phyloP scores from a whole-genome alignment of 1,139 yeast species.

The Pichia sp. region DNA sequence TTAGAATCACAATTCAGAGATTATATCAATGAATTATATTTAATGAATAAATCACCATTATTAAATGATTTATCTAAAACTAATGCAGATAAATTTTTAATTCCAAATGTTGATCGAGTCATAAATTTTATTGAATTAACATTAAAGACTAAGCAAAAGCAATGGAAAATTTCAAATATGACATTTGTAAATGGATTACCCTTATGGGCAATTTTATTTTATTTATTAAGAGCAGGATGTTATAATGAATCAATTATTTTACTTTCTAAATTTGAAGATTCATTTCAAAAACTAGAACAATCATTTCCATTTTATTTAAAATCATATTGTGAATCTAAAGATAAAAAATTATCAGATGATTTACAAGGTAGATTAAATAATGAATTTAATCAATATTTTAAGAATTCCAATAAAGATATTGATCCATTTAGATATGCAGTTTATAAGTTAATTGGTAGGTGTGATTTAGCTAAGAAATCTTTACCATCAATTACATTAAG shows the following conservation, averaged over 20 bases:
- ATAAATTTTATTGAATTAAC: slow-evolving; percentile 25
- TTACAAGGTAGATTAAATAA: slow-evolving; percentile 64
- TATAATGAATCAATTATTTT: slow-evolving; percentile 66
- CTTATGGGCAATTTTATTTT: slow-evolving; percentile 86
- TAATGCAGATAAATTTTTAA: slow-evolving; percentile 13
- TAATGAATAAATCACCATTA: slow-evolving; percentile 31
- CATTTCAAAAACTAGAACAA: slow-evolving; percentile 76
- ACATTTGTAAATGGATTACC: slow-evolving; percentile 76
- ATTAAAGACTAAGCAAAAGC: slow-evolving; percentile 29
- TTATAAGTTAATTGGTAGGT: slow-evolving; percentile 86
- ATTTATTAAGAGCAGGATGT: slow-evolving; percentile 78
- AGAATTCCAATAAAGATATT: slow-evolving; percentile 50
- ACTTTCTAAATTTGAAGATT: slow-evolving; percentile 45
- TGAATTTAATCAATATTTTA: slow-evolving; percentile 83
- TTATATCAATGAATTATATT: slow-evolving; percentile 66
- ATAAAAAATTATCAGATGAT: slow-evolving; percentile 54
- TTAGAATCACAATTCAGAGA: slow-evolving; percentile 75
- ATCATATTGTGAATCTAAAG: slow-evolving; percentile 60
- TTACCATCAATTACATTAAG: slow-evolving; percentile 73
- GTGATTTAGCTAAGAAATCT: slow-evolving; percentile 73
- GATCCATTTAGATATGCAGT: slow-evolving; percentile 91
- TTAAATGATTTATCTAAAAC: neutral
- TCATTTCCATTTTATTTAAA: slow-evolving; percentile 76
- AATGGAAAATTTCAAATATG: slow-evolving; percentile 46
- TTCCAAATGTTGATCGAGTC: slow-evolving; percentile 21